Evolutionary conservation across 2,329 filamentous ascomycete species (phyloP).

Genomic region (Calcarisporium arbuscula): DNA sequence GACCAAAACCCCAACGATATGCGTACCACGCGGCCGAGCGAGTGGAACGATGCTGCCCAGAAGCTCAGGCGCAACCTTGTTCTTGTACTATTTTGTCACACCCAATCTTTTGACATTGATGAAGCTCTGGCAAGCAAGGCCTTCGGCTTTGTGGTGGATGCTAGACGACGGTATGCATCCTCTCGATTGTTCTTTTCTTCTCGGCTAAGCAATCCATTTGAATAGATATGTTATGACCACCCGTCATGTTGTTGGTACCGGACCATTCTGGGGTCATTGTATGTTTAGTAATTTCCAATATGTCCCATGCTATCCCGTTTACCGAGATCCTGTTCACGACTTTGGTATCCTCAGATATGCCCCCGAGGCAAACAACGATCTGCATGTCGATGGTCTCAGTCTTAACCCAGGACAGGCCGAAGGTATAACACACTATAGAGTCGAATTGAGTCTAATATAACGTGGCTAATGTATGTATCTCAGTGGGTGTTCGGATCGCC

Average conservation of each 20-base stretch:
- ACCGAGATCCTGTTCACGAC: conserved; percentile 98
- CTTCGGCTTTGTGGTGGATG: conserved; percentile 95
- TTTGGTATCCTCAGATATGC: conserved; percentile 96
- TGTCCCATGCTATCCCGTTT: conserved; percentile 92
- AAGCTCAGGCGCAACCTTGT: conserved; percentile 94
- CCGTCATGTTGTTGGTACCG: conserved; percentile 87
- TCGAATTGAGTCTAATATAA: too few relatives aligned
- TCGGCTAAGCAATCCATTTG: too few relatives aligned
- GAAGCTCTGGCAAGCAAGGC: conserved; percentile 91
- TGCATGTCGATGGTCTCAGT: conserved; percentile 75
- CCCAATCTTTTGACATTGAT: conserved; percentile 94
- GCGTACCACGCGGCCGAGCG: conserved; percentile 40
- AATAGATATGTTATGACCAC: conserved; percentile 73
- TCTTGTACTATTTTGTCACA: conserved; percentile 96
- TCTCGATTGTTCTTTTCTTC: conserved; percentile 12
- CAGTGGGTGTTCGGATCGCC: conserved; percentile 76
- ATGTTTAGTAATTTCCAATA: conserved; percentile 98
- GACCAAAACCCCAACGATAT: conserved; percentile 42
- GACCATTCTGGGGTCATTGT: conserved; percentile 95
- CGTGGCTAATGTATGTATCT: conserved; percentile 14
- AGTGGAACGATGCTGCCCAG: conserved; percentile 95
- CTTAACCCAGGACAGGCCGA: conserved; percentile 80
- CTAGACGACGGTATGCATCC: conserved; percentile 75
- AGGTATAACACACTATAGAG: conserved; percentile 30
- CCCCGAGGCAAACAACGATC: conserved; percentile 92